Percentiles rank a stretch among this genome's conserved stretches.
These are phyloP conservation scores for Clitoria ternatea DNA, from an alignment of 306 rosid genomes.

Conservation along the genomic window DNA sequence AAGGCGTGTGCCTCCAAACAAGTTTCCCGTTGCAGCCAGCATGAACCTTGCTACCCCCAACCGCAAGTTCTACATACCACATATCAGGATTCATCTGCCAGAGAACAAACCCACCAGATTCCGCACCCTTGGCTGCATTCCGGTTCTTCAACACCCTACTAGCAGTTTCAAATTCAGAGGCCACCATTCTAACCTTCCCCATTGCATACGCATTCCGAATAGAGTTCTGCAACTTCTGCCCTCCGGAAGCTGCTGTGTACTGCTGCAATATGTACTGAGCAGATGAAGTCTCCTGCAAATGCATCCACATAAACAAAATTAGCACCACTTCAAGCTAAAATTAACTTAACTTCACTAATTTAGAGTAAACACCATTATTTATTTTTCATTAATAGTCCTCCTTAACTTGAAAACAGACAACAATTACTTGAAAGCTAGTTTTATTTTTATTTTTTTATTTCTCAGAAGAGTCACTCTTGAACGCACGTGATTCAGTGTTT, in stretches of 20 bases:
- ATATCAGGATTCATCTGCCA: conserved; percentile 99
- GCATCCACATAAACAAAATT: neutral
- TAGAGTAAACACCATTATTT: neutral
- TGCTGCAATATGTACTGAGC: conserved; percentile 99
- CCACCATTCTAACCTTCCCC: conserved; percentile 96
- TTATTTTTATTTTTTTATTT: neutral
- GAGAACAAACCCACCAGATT: conserved; percentile 97
- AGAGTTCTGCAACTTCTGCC: conserved; percentile 83
- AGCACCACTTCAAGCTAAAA: too few relatives aligned
- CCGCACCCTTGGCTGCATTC: conserved; percentile 68
- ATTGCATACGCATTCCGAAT: conserved; percentile 87
- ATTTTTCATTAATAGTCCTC: neutral
- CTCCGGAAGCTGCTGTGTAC: conserved; percentile 92
- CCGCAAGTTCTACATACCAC: conserved; percentile 99
- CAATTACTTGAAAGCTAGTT: neutral
- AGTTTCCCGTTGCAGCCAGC: conserved; percentile 97
- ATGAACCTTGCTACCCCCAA: conserved; percentile 91
- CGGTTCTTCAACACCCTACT: conserved; percentile 71
- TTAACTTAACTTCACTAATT: neutral
- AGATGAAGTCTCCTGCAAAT: conserved; percentile 86
- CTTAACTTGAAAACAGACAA: neutral
- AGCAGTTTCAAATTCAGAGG: conserved; percentile 95
- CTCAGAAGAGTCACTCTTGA: neutral
- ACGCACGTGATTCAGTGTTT: conserved; percentile 4
- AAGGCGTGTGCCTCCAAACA: conserved; percentile 98